Evolutionary conservation across 257 asterid genomes (phyloP).

Genomic region (Scutellaria barbata): DNA sequence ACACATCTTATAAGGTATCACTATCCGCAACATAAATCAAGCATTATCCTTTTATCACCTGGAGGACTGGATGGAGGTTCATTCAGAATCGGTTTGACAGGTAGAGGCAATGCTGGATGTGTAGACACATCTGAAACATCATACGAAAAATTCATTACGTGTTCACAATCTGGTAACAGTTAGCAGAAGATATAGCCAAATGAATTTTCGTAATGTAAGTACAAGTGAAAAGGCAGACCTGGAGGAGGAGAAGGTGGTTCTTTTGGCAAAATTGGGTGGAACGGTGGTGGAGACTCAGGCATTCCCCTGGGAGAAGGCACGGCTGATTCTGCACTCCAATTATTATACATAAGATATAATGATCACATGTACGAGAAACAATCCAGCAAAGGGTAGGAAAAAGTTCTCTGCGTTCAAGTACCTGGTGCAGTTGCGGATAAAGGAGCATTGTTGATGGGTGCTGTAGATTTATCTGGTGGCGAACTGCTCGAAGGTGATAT

Average conservation of each 20-base stretch:
- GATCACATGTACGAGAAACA: not conserved
- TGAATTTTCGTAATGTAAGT: slow-evolving; percentile 19
- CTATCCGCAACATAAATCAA: slow-evolving; percentile 17
- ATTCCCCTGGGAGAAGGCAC: slow-evolving; percentile 41
- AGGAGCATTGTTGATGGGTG: slow-evolving; percentile 47
- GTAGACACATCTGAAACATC: slow-evolving; percentile 36
- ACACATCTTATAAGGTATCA: not conserved
- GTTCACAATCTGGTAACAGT: slow-evolving; percentile 26
- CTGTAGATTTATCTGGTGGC: slow-evolving; percentile 48
- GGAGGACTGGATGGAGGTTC: slow-evolving; percentile 66
- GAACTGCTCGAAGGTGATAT: slow-evolving; percentile 52
- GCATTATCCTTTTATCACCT: slow-evolving; percentile 51
- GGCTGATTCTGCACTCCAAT: slow-evolving; percentile 39
- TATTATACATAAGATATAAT: slow-evolving; percentile 26
- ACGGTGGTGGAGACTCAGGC: slow-evolving; percentile 47
- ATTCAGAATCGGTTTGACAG: slow-evolving; percentile 37
- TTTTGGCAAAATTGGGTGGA: slow-evolving; percentile 36
- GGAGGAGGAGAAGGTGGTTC: slow-evolving; percentile 56
- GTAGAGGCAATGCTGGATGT: slow-evolving; percentile 51
- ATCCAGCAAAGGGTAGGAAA: slow-evolving; percentile 1
- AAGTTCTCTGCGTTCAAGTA: slow-evolving; percentile 33
- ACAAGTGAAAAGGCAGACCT: slow-evolving; percentile 41
- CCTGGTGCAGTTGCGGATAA: slow-evolving; percentile 53
- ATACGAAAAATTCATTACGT: slow-evolving; percentile 24
- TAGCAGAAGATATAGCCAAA: slow-evolving; percentile 27